These are phyloP conservation scores for Gastrodia elata DNA, from an alignment of 106 monocot species.

Conservation along the genomic window DNA sequence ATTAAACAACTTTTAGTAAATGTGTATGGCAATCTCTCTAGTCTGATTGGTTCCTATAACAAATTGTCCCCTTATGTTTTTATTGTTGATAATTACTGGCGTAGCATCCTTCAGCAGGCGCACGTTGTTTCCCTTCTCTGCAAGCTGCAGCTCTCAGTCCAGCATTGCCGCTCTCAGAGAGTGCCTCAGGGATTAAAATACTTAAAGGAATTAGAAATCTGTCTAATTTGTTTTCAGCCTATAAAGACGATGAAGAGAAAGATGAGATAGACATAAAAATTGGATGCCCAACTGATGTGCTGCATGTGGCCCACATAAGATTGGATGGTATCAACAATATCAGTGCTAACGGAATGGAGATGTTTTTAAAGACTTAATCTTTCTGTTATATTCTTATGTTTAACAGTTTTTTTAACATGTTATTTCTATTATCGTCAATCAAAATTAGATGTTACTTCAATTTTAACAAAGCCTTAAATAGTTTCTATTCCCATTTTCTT, in stretches of 20 bases:
- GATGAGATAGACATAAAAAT: constrained; percentile 52
- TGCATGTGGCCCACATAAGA: constrained; percentile 57
- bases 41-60: too few species aligned
- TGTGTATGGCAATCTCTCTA: too few species aligned
- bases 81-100: too few species aligned
- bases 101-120: constrained; percentile 17
- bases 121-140: constrained; percentile 51
- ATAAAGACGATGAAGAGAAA: constrained; percentile 39
- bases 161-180: constrained; percentile 36
- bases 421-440: too few species aligned
- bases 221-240: constrained; percentile 36
- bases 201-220: constrained; percentile 50
- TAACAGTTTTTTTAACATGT: too few species aligned
- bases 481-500: too few species aligned
- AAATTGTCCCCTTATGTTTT: too few species aligned
- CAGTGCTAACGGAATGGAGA: constrained; percentile 22
- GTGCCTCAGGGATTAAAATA: constrained; percentile 22
- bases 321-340: constrained; percentile 37
- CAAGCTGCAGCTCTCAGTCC: constrained; percentile 62
- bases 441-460: too few species aligned
- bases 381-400: too few species aligned
- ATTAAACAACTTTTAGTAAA: too few species aligned
- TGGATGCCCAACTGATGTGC: constrained; percentile 58
- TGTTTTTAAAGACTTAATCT: too few species aligned
- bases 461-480: too few species aligned